These are phyloP conservation scores for Globisporangium okanoganense DNA, from an alignment of 352 stramenopile species.

Conservation along the genomic window DNA sequence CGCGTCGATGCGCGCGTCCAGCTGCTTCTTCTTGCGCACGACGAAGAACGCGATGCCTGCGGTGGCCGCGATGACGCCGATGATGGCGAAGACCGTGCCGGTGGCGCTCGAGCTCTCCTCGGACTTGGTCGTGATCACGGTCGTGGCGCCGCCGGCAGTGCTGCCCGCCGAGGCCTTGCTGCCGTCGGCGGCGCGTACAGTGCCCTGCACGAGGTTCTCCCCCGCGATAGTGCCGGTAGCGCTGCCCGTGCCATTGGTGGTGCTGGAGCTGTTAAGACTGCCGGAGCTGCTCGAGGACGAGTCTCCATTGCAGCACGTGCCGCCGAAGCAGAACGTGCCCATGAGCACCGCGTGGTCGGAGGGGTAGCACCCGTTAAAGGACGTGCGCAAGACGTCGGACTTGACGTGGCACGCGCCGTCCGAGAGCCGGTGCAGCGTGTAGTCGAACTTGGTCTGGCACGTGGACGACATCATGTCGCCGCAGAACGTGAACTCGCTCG, in stretches of 20 bases:
- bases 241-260: not conserved
- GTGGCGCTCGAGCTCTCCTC: conserved; percentile 27
- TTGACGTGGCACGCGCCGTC: conserved; percentile 47
- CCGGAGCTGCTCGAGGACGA: conserved; percentile 15
- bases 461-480: conserved; percentile 53
- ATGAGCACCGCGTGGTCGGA: conserved; percentile 68
- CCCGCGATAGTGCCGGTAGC: conserved; percentile 8
- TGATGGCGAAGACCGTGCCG: conserved; percentile 41
- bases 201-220: conserved; percentile 20
- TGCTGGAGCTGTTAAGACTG: not conserved
- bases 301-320: conserved; percentile 46
- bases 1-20: conserved; percentile 39
- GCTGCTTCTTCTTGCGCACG: conserved; percentile 39
- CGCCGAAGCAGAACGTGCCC: conserved; percentile 53
- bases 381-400: conserved; percentile 53
- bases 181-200: conserved; percentile 10
- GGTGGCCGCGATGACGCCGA: conserved; percentile 40
- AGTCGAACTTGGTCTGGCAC: conserved; percentile 75
- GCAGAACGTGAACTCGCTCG: conserved; percentile 56
- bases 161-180: conserved; percentile 1
- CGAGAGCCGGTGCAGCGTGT: conserved; percentile 41
- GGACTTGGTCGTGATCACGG: conserved; percentile 43
- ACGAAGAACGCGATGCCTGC: conserved; percentile 47
- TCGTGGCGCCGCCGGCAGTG: conserved; percentile 11
- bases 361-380: conserved; percentile 67